A percentile compares a stretch with the other conserved stretches of the same genome.
phyloP scores from a whole-genome alignment of 768 basidiomycete genomes.

The Crepidotus variabilis region DNA sequence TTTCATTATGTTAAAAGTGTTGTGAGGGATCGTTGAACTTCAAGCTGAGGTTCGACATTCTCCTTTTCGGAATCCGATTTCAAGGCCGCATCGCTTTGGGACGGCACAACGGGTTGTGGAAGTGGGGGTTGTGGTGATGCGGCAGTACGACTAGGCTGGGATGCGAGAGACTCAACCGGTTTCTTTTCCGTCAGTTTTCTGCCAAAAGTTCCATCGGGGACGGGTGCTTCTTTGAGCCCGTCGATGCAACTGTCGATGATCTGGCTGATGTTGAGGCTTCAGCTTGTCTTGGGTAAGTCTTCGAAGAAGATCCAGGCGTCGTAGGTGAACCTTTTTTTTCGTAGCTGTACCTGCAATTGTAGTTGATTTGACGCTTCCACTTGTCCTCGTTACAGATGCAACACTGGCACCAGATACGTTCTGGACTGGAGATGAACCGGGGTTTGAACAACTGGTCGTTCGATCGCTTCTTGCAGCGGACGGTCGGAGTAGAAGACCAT shows the following conservation, averaged over 20 bases:
- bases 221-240: slow-evolving; percentile 11
- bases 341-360: slow-evolving; percentile 11
- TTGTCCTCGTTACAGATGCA: slow-evolving; percentile 21
- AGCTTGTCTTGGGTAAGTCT: slow-evolving; percentile 15
- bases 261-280: slow-evolving; percentile 3
- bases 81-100: slow-evolving; percentile 3
- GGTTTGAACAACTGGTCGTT: slow-evolving; percentile 8
- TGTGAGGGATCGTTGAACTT: slow-evolving; percentile 6
- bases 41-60: slow-evolving; percentile 7
- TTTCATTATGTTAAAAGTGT: slow-evolving; percentile 20
- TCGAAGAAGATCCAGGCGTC: slow-evolving; percentile 25
- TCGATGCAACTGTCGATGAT: slow-evolving; percentile 2
- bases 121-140: background rate
- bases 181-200: slow-evolving; percentile 9
- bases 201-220: slow-evolving; percentile 5
- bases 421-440: slow-evolving; percentile 13
- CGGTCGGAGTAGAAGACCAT: slow-evolving; percentile 32
- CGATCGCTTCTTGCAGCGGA: slow-evolving; percentile 28
- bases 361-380: slow-evolving; percentile 18
- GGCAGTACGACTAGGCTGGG: background rate
- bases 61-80: slow-evolving; percentile 1
- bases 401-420: slow-evolving; percentile 23
- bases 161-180: background rate
- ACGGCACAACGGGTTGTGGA: background rate
- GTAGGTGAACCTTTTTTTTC: slow-evolving; percentile 18